Conservation (phyloP, 2,329 filamentous ascomycete species). For the Fusarium buharicum region DNA sequence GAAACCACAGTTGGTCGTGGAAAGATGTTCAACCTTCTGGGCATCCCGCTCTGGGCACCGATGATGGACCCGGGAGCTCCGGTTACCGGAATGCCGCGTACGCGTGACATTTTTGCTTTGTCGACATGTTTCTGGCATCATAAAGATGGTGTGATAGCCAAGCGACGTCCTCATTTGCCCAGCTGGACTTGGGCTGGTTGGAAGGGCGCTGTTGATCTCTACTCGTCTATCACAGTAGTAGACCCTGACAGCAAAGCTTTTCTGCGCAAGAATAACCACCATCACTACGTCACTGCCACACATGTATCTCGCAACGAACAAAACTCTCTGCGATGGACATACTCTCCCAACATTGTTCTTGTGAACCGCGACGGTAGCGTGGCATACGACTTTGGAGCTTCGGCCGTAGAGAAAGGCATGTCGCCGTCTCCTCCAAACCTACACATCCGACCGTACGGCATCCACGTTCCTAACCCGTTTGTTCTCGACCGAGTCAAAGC, state of each 20-base stretch:
- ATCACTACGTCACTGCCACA: conserved; percentile 51
- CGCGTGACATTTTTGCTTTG: conserved; percentile 49
- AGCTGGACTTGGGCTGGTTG: conserved; percentile 54
- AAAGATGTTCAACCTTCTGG: conserved; percentile 47
- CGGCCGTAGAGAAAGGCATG: conserved; percentile 14
- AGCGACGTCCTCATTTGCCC: conserved; percentile 47
- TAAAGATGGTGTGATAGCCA: conserved; percentile 40
- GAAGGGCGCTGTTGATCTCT: conserved; percentile 50
- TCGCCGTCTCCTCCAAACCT: conserved; percentile 39
- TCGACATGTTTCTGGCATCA: conserved; percentile 54
- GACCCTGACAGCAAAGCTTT: conserved; percentile 46
- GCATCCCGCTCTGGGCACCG: conserved; percentile 49
- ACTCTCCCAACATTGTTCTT: conserved; percentile 49
- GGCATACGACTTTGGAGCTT: conserved; percentile 48
- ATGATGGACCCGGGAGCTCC: conserved; percentile 21
- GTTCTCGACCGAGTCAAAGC: conserved; percentile 51
- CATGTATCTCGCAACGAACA: conserved; percentile 50
- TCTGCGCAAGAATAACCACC: conserved; percentile 48
- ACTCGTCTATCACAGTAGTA: conserved; percentile 49
- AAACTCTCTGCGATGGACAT: conserved; percentile 48
- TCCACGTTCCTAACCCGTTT: conserved; percentile 49
- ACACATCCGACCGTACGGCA: conserved; percentile 43
- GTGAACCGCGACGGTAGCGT: conserved; percentile 46
- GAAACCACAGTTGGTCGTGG: conserved; percentile 47
- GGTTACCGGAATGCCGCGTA: conserved; percentile 40